A percentile compares a stretch with the other conserved stretches of the same genome.
Conservation (phyloP, 2,329 filamentous ascomycete species). For the Byssothecium circinans region DNA sequence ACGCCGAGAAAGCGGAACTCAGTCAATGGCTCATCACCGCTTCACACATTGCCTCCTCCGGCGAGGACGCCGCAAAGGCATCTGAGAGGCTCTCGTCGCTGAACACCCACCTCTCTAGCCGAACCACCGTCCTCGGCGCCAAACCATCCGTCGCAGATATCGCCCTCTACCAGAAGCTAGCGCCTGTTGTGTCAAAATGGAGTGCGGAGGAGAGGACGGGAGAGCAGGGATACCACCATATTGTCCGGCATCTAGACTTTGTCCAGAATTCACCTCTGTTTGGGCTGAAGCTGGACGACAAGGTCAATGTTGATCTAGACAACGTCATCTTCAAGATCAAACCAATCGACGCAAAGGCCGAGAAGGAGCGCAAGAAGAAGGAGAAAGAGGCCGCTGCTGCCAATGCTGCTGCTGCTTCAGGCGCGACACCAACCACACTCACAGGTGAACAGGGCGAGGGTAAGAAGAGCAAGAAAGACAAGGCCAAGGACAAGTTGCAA, state of each 20-base stretch:
- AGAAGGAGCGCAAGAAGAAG: constrained; percentile 96
- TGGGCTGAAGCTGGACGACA: constrained; percentile 71
- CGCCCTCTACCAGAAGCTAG: constrained; percentile 77
- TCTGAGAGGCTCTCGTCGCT: constrained; percentile 73
- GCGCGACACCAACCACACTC: constrained; percentile 43
- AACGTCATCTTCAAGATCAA: constrained; percentile 87
- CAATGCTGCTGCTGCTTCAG: constrained; percentile 57
- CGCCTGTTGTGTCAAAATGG: constrained; percentile 78
- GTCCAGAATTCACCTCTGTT: constrained; percentile 83
- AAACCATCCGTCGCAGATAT: constrained; percentile 90
- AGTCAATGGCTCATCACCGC: constrained; percentile 85
- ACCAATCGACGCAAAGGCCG: constrained; percentile 85
- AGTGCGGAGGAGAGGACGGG: constrained; percentile 83
- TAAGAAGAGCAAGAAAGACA: constrained; percentile 51
- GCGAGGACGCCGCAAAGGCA: constrained; percentile 60
- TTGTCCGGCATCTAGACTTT: constrained; percentile 90
- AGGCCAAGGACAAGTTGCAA: constrained; percentile 57
- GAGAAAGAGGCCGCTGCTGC: constrained; percentile 71
- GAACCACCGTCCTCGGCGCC: constrained; percentile 83
- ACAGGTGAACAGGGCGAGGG: constrained; percentile 39
- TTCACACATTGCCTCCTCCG: constrained; percentile 64
- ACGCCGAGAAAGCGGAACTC: constrained; percentile 82
- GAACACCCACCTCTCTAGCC: constrained; percentile 83
- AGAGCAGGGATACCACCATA: constrained; percentile 83
- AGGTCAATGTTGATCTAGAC: constrained; percentile 75